Evolutionary conservation across 2,329 filamentous ascomycete genomes (phyloP).

Genomic region (Bimuria novae-zelandiae): DNA sequence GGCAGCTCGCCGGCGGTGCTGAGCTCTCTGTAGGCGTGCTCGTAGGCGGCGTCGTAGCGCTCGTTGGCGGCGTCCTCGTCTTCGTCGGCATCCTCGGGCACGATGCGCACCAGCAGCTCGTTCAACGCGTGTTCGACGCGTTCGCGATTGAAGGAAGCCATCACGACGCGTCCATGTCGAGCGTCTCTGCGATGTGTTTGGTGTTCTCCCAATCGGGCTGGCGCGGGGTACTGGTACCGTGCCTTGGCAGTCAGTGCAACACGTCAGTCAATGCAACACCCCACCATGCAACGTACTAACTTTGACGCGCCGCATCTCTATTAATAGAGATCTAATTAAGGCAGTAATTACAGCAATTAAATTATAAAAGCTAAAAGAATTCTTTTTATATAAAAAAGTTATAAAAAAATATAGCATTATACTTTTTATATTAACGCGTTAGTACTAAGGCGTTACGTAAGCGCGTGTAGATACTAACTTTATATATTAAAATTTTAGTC

Average conservation of each 20-base stretch:
- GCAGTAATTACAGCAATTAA: too few relatives aligned
- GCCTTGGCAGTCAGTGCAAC: too few relatives aligned
- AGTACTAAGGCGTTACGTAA: background rate
- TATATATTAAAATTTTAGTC: background rate
- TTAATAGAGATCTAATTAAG: too few relatives aligned
- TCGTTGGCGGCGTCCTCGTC: conserved; percentile 70
- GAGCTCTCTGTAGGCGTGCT: conserved; percentile 55
- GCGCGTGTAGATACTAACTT: background rate
- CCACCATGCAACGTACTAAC: too few relatives aligned
- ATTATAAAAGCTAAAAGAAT: too few relatives aligned
- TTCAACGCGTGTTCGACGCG: conserved; percentile 80
- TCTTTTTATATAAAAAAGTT: too few relatives aligned
- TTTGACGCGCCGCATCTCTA: too few relatives aligned
- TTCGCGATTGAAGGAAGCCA: conserved; percentile 48
- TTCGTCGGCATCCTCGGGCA: conserved; percentile 69
- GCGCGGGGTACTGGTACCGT: conserved; percentile 10
- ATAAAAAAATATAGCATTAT: too few relatives aligned
- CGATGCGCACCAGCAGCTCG: conserved; percentile 74
- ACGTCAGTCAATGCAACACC: too few relatives aligned
- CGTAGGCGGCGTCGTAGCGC: conserved; percentile 66
- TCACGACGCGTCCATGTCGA: conserved; percentile 31
- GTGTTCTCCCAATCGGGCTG: background rate
- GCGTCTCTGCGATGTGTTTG: conserved; percentile 10
- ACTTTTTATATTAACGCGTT: too few relatives aligned
- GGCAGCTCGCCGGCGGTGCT: conserved; percentile 54